Evolutionary conservation across 2,329 filamentous ascomycete genomes (phyloP).

Genomic region (Lomentospora prolificans): DNA sequence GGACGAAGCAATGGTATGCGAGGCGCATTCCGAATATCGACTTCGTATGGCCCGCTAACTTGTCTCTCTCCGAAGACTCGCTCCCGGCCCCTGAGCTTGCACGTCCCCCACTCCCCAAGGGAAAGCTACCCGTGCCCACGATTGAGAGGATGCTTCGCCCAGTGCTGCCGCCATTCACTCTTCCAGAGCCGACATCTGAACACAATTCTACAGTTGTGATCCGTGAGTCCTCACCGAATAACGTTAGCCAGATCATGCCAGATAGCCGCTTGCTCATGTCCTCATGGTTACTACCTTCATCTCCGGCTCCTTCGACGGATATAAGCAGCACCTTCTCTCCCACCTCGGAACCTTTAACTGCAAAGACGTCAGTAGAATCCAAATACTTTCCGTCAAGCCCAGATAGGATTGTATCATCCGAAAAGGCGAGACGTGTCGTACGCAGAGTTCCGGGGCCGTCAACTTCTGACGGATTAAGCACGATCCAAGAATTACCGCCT

Average conservation of each 20-base stretch:
- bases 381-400: constrained; percentile 14
- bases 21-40: neutral
- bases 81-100: neutral
- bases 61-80: too few relatives aligned
- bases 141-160: neutral
- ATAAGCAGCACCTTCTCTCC: constrained; percentile 4
- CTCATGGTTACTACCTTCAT: constrained; percentile 1
- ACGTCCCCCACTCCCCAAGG: neutral
- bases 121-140: neutral
- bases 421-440: neutral
- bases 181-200: neutral
- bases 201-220: constrained; percentile 6
- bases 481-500: constrained; percentile 23
- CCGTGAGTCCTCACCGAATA: neutral
- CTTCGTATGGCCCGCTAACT: too few relatives aligned
- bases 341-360: constrained; percentile 14
- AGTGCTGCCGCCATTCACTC: neutral
- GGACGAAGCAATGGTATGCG: constrained; percentile 6
- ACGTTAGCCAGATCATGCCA: neutral
- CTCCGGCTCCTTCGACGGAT: constrained; percentile 5
- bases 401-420: neutral
- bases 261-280: neutral
- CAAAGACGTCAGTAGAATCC: constrained; percentile 26
- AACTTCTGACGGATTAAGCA: constrained; percentile 16
- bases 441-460: neutral